Evolutionary conservation across 148 eudicot species (phyloP).

Genomic region (Simmondsia chinensis): DNA sequence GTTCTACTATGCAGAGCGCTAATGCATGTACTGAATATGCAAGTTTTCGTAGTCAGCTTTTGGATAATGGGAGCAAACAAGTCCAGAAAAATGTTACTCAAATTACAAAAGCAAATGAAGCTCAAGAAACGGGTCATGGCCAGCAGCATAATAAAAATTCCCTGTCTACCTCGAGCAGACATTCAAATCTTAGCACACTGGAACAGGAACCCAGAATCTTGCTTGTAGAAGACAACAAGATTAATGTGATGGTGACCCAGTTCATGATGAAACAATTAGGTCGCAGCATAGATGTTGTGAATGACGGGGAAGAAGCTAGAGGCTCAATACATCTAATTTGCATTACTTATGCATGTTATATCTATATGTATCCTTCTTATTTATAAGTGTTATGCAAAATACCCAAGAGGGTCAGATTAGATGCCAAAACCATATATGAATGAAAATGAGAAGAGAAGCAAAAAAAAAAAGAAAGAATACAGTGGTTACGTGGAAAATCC

Average conservation of each 20-base stretch:
- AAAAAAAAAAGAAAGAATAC: too few species aligned
- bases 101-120: slow-evolving; percentile 4
- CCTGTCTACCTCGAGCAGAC: slow-evolving; percentile 21
- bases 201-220: slow-evolving; percentile 30
- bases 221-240: slow-evolving; percentile 55
- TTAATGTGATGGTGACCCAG: too few species aligned
- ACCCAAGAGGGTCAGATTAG: too few species aligned
- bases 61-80: slow-evolving; percentile 6
- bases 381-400: too few species aligned
- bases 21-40: not conserved
- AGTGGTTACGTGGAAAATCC: too few species aligned
- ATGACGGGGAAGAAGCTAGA: slow-evolving; percentile 52
- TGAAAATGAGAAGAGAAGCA: too few species aligned
- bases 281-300: slow-evolving; percentile 33
- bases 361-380: too few species aligned
- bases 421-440: too few species aligned
- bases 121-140: slow-evolving; percentile 11
- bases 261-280: slow-evolving; percentile 52
- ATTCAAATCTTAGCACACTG: slow-evolving; percentile 9
- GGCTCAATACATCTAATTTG: too few species aligned
- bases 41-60: slow-evolving; percentile 1
- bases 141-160: slow-evolving; percentile 15
- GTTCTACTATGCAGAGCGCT: not conserved
- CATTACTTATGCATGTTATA: too few species aligned
- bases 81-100: slow-evolving; percentile 1